Percentiles rank a stretch among this genome's conserved stretches.
These are phyloP conservation scores for Tetrastigma voinierianum DNA, from an alignment of 164 flowering plant species.

Conservation along the genomic window DNA sequence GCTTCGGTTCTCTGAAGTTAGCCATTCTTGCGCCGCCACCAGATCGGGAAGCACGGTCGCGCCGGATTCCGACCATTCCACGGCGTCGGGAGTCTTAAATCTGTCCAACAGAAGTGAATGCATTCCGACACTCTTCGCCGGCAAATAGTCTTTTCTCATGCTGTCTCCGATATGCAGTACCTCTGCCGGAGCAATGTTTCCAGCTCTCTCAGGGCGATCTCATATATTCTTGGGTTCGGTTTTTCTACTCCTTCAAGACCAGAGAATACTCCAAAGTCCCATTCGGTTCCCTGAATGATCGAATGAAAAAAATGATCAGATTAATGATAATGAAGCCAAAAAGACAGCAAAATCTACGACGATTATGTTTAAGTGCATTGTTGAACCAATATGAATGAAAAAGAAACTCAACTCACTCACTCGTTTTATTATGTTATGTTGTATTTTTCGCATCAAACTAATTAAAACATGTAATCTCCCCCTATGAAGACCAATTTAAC, in stretches of 20 bases:
- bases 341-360: no score
- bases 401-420: no score
- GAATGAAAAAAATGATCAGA: not conserved
- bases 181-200: conserved; percentile 70
- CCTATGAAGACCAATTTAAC: no score
- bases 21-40: conserved; percentile 60
- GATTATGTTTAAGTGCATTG: no score
- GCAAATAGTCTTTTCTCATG: conserved; percentile 73
- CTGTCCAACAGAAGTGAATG: conserved; percentile 78
- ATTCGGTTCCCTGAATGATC: conserved; percentile 68
- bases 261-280: conserved; percentile 99
- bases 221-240: conserved; percentile 74
- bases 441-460: no score
- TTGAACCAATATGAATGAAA: no score
- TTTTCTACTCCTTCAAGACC: conserved; percentile 95
- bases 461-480: no score
- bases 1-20: conserved; percentile 38
- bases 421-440: no score
- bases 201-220: conserved; percentile 79
- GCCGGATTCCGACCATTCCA: conserved; percentile 73
- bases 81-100: conserved; percentile 73
- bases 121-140: conserved; percentile 82
- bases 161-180: conserved; percentile 88
- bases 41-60: conserved; percentile 77
- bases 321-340: not conserved